These are phyloP conservation scores for Tritrichomonas foetus DNA, from an alignment of 208 protist species.

Conservation along the genomic window DNA sequence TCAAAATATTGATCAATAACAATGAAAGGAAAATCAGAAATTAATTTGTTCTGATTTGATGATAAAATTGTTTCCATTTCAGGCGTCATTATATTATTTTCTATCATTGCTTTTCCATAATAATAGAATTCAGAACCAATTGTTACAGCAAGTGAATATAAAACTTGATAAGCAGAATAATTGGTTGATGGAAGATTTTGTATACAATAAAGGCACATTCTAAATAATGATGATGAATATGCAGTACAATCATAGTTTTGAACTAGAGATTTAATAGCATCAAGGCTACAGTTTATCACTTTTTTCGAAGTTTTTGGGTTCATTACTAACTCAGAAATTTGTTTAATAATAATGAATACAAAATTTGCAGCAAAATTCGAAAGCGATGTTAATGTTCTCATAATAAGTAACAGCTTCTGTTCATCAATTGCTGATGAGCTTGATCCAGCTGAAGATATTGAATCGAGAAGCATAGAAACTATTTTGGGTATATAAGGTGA, in stretches of 20 bases:
- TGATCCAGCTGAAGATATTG: neutral
- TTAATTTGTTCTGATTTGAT: too few species aligned
- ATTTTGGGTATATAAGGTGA: neutral
- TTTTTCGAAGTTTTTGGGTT: neutral
- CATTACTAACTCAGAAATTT: neutral
- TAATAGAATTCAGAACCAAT: neutral
- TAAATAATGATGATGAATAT: neutral
- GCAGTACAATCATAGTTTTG: neutral
- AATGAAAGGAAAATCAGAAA: constrained; percentile 10
- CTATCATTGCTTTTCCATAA: neutral
- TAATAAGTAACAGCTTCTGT: too few species aligned
- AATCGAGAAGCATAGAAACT: neutral
- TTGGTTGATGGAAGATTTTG: neutral
- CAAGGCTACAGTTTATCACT: neutral
- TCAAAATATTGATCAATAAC: neutral
- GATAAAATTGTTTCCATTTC: neutral
- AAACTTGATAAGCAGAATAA: neutral
- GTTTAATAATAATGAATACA: neutral
- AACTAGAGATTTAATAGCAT: neutral
- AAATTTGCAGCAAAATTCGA: neutral
- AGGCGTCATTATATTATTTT: too few species aligned
- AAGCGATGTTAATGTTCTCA: neutral
- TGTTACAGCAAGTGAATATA: constrained; percentile 29
- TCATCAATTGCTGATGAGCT: neutral
- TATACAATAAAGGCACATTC: neutral